Base-by-base conservation (phyloP, 441 rosid genomes). In the Adansonia gregorii region DNA sequence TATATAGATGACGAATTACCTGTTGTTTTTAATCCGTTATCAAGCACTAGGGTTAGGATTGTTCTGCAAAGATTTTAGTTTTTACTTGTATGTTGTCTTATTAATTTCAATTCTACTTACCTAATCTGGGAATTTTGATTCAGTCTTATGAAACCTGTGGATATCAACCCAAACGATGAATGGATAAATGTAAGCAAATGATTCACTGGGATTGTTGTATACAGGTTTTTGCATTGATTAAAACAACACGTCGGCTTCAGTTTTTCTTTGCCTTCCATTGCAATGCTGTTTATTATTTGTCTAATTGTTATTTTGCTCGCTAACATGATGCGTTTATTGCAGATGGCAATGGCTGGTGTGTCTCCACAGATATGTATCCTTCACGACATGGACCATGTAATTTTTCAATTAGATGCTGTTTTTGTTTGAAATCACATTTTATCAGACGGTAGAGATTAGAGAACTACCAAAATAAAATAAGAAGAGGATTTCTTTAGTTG, bases 281-380 rank as follows among this genome's bases (percentile, higher is more conserved):
- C 27, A 69, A 11, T 72, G 71, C 68, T 79, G 67, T 76, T 78
- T 66, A 48, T 80, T 24, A 22, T 78, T 64, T 78, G 39, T 66
- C 39, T 46, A 39, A 54, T 80, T 76, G 60, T 56, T 82, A 65
- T 66, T 46, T 66, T 74, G 9, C 67, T 75, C 54, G 67, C 65
- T 66, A 64, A 77, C 65, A 14, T 12, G 8, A 58, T 81, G 52
- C 69, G 58, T 69, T 73, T 58, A 41, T 77, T 82, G 80, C 94
- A 96, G 99, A 96, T 88, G 98, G 98, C 86, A 24, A 92, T 91
- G 98, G 93, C 91, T 76, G 98, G 98, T 79, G 71, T 94, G 59
- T 89, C 99, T 82, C 96, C 99, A 45, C 96, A 92, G 82, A 93
- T 90, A 84, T 69, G 97, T 94, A 93, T 92, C 97, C 93, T 86